Conservation (phyloP, 2,329 filamentous ascomycete species). For the Colletotrichum tofieldiae region DNA sequence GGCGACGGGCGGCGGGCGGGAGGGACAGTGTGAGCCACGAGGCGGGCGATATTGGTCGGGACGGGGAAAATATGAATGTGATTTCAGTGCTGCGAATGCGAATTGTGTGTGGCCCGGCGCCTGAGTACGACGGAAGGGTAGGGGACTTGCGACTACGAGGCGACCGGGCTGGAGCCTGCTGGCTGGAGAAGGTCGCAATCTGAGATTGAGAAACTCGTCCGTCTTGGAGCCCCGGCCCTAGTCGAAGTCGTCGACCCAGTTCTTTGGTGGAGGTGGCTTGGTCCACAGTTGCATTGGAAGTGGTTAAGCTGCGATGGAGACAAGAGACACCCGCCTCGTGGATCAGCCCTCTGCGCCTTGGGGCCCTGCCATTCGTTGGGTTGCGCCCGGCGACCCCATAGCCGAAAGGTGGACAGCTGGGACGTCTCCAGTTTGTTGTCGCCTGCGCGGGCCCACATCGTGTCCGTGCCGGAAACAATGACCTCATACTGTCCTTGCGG, state of each 20-base stretch:
- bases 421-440: slow-evolving; percentile 31
- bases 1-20: slow-evolving; percentile 1
- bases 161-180: background rate
- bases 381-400: background rate
- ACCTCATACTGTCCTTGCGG: slow-evolving; percentile 36
- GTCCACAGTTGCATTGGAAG: slow-evolving; percentile 21
- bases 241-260: slow-evolving; percentile 6
- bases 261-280: slow-evolving; percentile 13
- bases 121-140: background rate
- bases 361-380: slow-evolving; percentile 19
- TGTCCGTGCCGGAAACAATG: slow-evolving; percentile 34
- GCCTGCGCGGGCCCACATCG: slow-evolving; percentile 8
- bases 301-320: slow-evolving; percentile 29
- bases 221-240: background rate
- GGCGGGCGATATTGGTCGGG: background rate
- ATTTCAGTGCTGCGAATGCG: slow-evolving; percentile 5
- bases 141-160: background rate
- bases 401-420: background rate
- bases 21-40: slow-evolving; percentile 4
- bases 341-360: slow-evolving; percentile 19
- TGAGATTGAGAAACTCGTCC: background rate
- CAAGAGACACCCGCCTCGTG: slow-evolving; percentile 21
- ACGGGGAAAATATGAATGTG: slow-evolving; percentile 9
- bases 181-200: background rate
- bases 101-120: slow-evolving; percentile 1